A percentile compares a stretch with the other conserved stretches of the same genome.
These are phyloP conservation scores for Candida neerlandica DNA, from an alignment of 1,139 yeast species.

Conservation along the genomic window DNA sequence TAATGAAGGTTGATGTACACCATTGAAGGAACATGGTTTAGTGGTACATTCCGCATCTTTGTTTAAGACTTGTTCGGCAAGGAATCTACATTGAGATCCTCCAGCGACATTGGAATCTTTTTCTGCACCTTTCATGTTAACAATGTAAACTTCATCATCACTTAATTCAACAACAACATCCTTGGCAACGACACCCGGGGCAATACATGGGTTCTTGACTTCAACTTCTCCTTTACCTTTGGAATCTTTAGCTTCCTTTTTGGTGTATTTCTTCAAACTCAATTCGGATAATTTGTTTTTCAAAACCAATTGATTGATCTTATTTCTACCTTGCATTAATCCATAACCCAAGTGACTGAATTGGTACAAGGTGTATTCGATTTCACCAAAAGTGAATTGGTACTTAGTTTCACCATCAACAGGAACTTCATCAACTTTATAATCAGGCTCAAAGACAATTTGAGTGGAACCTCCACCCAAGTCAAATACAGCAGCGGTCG, in stretches of 20 bases:
- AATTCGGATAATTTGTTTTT: conserved; percentile 39
- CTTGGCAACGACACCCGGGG: conserved; percentile 65
- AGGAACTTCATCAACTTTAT: conserved; percentile 54
- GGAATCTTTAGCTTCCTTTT: conserved; percentile 37
- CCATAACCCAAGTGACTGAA: conserved; percentile 96
- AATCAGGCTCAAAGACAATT: conserved; percentile 92
- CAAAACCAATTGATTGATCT: conserved; percentile 66
- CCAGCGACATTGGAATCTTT: conserved; percentile 20
- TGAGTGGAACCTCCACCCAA: conserved; percentile 99
- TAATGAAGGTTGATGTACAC: conserved; percentile 93
- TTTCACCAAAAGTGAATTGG: conserved; percentile 75
- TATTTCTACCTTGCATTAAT: conserved; percentile 88
- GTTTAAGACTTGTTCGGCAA: conserved; percentile 81
- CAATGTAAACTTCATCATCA: conserved; percentile 53
- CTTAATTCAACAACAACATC: conserved; percentile 59
- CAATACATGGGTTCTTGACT: conserved; percentile 79
- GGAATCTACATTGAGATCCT: conserved; percentile 76
- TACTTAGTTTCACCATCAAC: conserved; percentile 89
- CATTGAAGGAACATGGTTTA: conserved; percentile 93
- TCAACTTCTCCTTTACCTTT: conserved; percentile 39
- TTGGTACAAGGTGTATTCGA: conserved; percentile 84
- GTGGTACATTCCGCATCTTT: conserved; percentile 75
- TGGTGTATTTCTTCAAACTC: conserved; percentile 26
- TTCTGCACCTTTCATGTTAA: conserved; percentile 74
- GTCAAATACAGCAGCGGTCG: conserved; percentile 96